These are phyloP conservation scores for Clarireedia paspali DNA, from an alignment of 2,329 filamentous ascomycete species.

Conservation along the genomic window DNA sequence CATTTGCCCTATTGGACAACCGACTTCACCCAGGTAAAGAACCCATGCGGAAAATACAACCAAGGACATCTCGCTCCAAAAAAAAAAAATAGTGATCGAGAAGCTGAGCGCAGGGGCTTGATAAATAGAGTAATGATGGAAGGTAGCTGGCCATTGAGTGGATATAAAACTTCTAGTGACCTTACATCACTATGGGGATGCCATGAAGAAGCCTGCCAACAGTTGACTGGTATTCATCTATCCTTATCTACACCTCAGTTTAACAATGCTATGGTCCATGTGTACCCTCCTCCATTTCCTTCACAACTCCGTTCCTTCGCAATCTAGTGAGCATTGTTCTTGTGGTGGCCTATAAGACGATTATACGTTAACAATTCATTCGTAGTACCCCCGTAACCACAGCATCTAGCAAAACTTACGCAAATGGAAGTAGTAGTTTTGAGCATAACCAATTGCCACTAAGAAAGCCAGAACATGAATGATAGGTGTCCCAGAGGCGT, in stretches of 20 bases:
- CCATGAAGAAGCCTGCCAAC: neutral
- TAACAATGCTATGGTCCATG: constrained; percentile 1
- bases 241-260: constrained; percentile 26
- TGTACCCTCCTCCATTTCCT: neutral
- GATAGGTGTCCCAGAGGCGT: constrained; percentile 76
- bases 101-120: too few relatives aligned
- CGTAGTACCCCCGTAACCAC: neutral
- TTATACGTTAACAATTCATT: constrained; percentile 15
- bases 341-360: constrained; percentile 77
- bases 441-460: constrained; percentile 78
- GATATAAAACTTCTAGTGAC: neutral
- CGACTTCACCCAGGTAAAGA: too few relatives aligned
- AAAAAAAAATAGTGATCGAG: too few relatives aligned
- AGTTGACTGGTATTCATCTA: constrained; percentile 14
- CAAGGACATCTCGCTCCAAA: too few relatives aligned
- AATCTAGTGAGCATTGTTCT: constrained; percentile 96
- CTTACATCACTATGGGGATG: neutral
- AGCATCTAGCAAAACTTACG: constrained; percentile 53
- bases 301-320: neutral
- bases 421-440: constrained; percentile 99
- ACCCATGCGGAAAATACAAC: too few relatives aligned
- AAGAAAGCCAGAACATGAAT: constrained; percentile 77
- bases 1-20: too few relatives aligned
- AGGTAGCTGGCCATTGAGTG: too few relatives aligned
- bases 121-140: too few relatives aligned